phyloP scores from a whole-genome alignment of 192 early-diverging fungal species.

The Coemansia sp. region DNA sequence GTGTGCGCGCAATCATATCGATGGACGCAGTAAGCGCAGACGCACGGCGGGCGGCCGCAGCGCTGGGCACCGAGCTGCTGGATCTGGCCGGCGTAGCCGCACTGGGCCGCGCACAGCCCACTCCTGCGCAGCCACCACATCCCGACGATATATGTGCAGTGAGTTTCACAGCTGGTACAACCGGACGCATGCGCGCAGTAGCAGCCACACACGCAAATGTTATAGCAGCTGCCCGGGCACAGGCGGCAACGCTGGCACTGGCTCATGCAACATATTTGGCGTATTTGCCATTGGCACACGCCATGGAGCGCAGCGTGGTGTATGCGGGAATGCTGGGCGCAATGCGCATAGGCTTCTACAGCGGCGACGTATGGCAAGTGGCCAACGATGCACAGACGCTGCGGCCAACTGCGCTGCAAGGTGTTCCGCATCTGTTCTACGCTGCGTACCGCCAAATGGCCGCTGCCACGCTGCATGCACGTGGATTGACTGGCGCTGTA shows the following conservation, averaged over 20 bases:
- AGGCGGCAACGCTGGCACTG: slow-evolving; percentile 15
- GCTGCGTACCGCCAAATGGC: slow-evolving; percentile 79
- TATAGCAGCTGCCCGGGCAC: slow-evolving; percentile 43
- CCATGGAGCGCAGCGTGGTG: slow-evolving; percentile 72
- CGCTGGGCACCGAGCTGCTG: slow-evolving; percentile 58
- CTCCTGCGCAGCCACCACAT: slow-evolving; percentile 58
- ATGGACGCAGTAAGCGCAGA: slow-evolving; percentile 63
- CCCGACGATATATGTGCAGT: slow-evolving; percentile 67
- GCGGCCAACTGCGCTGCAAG: slow-evolving; percentile 80
- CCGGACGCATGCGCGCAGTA: slow-evolving; percentile 69
- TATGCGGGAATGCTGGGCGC: slow-evolving; percentile 59
- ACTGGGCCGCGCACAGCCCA: slow-evolving; percentile 56
- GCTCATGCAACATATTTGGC: slow-evolving; percentile 53
- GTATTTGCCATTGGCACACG: slow-evolving; percentile 86
- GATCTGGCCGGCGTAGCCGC: slow-evolving; percentile 59
- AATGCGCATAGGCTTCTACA: slow-evolving; percentile 71
- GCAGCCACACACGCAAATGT: slow-evolving; percentile 72
- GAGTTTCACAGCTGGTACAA: slow-evolving; percentile 85
- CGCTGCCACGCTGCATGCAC: slow-evolving; percentile 53
- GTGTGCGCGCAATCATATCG: slow-evolving; percentile 68
- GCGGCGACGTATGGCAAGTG: slow-evolving; percentile 60
- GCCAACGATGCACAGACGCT: slow-evolving; percentile 83
- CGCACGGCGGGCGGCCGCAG: slow-evolving; percentile 43
- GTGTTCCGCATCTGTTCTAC: slow-evolving; percentile 89
- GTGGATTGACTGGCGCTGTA: slow-evolving; percentile 61